Evolutionary conservation across 2,329 filamentous ascomycete genomes (phyloP), one percentile per base, ranked within the genome.

Genomic region (Pseudocercospora macadamiae): DNA sequence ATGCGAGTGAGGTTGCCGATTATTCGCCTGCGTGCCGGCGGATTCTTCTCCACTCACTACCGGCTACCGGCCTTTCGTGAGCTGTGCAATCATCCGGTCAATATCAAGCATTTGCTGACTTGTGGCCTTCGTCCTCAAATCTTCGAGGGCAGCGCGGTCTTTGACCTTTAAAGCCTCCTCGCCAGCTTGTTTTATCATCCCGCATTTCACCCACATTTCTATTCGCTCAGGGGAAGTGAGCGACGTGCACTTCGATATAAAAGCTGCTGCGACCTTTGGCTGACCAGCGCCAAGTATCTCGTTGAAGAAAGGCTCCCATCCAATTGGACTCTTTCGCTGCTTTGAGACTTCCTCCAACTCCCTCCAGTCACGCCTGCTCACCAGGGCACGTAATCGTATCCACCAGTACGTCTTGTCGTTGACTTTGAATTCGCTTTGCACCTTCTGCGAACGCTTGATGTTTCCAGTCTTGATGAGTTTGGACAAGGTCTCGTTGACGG

Each of bases 251-350:
- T 97, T 97, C 2, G 91, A 87, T 52, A 97, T 86, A 75, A 97
- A 97, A 4, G 86, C 74, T 0, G 89, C 85, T 1, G 95, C 95
- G 14, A 96, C 82, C 61, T 93, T 89, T 4, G 91, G 89, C 71
- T 97, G 97, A 45, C 95, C 95, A 1, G 95, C 95, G 47, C 89
- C 87, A 0, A 97, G 80, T 25, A 90, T 86, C 68, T 96, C 89
- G 71, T 95, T 96, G 80, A 90, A 97, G 76, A 96, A 99, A 0
- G 93, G 91, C 87, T 96, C 91, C 95, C 95, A 99, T 9, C 93
- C 93, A 72, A 99, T 97, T 0, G 93, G 91, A 59, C 89, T 95
- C 75, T 93, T 96, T 71, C 90, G 84, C 36, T 75, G 85, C 70
- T 88, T 89, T 32, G 86, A 84, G 66, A 91, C 84, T 67, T 97